A percentile compares a stretch with the other conserved stretches of the same genome.
Conservation (phyloP, 1,139 yeast genomes). For the Nakaseomyces glabratus region DNA sequence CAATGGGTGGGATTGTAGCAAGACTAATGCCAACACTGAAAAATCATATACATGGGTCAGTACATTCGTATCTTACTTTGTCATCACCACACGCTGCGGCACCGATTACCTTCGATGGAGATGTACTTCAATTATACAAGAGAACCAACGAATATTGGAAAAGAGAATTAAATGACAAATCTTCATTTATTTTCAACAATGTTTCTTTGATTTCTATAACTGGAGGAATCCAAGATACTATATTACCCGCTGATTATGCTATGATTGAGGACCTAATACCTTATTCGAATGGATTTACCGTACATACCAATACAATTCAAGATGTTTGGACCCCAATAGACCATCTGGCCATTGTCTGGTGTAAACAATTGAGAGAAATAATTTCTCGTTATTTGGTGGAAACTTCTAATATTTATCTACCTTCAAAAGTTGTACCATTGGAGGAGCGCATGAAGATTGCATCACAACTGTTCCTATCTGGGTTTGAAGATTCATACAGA, state of each 20-base stretch:
- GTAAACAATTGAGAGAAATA: conserved; percentile 69
- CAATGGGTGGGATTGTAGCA: conserved; percentile 96
- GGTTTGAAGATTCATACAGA: conserved; percentile 38
- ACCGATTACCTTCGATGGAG: conserved; percentile 94
- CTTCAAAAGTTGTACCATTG: conserved; percentile 43
- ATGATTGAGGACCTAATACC: conserved; percentile 68
- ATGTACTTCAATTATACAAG: conserved; percentile 63
- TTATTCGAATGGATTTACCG: conserved; percentile 67
- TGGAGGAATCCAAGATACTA: conserved; percentile 78
- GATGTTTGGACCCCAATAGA: conserved; percentile 92
- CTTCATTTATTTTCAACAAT: conserved; percentile 31
- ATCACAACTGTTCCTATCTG: conserved; percentile 45
- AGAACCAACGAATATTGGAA: conserved; percentile 78
- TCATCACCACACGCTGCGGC: conserved; percentile 92
- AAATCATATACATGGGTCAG: conserved; percentile 59
- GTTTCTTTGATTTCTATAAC: conserved; percentile 68
- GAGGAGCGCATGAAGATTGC: conserved; percentile 50
- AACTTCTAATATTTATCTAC: conserved; percentile 41
- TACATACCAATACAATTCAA: conserved; percentile 79
- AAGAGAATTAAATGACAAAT: conserved; percentile 38
- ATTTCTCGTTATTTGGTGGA: conserved; percentile 54
- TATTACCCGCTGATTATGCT: conserved; percentile 91
- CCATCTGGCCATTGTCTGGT: conserved; percentile 96
- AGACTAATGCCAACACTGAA: conserved; percentile 72
- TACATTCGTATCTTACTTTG: conserved; percentile 77